Evolutionary conservation across 805 yeast species (phyloP), one percentile per base, ranked within the genome.

Genomic region (Starmera amethionina): DNA sequence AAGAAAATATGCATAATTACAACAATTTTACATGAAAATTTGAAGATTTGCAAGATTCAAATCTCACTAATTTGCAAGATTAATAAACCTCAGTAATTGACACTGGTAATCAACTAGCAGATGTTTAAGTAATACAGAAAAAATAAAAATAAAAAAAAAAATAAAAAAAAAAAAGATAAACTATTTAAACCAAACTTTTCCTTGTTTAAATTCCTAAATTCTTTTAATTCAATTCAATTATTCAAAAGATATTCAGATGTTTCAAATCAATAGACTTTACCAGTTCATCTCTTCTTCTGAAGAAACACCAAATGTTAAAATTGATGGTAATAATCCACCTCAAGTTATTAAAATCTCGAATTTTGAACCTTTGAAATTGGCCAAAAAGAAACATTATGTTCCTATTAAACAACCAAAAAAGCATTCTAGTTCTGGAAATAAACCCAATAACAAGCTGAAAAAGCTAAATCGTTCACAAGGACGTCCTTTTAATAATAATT

Each of bases 401-500:
- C 38, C 48, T 15, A 33, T 31, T 25, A 16, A 16, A 3, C 27
- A 22, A 6, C 27, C 36, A 35, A 35, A 22, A 8, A 22, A 4
- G 5, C 27, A 6, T 32, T 39, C 12, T 33, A 39, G 11, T 16
- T 16, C 18, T 16, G 4, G 18, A 3, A 19, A 19, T n/a, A 41
- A 40, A 30, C 36, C 42, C 25, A 38, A 41, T 36, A 43, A 45
- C 38, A 45, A 40, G 36, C 34, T 33, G 4, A 37, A 33, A n/a
- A n/a, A n/a, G n/a, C n/a, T n/a, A n/a, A n/a, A n/a, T n/a, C n/a
- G n/a, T n/a, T n/a, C 50, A n/a, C 57, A 55, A 32, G 59, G 59
- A 14, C 45, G 59, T 39, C 59, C 59, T 10, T 55, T 52, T 40
- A 55, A 52, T 30, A 53, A 50, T 13, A 46, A 45, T 11, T 38